Evolutionary conservation across 1,139 yeast species (phyloP).

Genomic region (Pichia sp.): DNA sequence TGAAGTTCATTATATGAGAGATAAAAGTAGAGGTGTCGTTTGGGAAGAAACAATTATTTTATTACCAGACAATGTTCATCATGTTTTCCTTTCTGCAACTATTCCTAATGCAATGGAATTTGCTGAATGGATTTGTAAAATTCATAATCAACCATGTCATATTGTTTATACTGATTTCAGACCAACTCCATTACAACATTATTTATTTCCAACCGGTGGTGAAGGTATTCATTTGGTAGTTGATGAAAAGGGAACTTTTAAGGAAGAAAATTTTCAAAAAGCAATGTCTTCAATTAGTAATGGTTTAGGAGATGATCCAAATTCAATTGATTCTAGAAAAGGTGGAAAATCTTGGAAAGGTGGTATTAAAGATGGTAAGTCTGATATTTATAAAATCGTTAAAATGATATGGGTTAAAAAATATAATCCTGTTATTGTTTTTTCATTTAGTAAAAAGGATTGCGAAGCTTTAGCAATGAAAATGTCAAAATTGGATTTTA

Average conservation of each 20-base stretch:
- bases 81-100: conserved; percentile 85
- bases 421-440: conserved; percentile 96
- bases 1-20: conserved; percentile 96
- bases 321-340: conserved; percentile 45
- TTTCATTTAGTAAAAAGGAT: conserved; percentile 92
- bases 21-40: conserved; percentile 95
- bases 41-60: conserved; percentile 98
- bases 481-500: conserved; percentile 92
- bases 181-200: conserved; percentile 97
- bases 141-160: conserved; percentile 94
- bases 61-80: conserved; percentile 93
- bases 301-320: conserved; percentile 78
- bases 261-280: conserved; percentile 96
- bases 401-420: conserved; percentile 96
- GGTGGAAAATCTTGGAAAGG: conserved; percentile 87
- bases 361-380: conserved; percentile 68
- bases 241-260: conserved; percentile 91
- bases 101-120: conserved; percentile 97
- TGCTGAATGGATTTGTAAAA: conserved; percentile 97
- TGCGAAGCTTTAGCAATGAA: conserved; percentile 91
- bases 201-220: conserved; percentile 94
- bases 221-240: conserved; percentile 96
- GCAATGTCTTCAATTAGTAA: conserved; percentile 94
- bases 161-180: conserved; percentile 98
- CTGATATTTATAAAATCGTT: conserved; percentile 94